Conservation (phyloP, 2,329 filamentous ascomycete genomes). For the Arachnomyces sp. region DNA sequence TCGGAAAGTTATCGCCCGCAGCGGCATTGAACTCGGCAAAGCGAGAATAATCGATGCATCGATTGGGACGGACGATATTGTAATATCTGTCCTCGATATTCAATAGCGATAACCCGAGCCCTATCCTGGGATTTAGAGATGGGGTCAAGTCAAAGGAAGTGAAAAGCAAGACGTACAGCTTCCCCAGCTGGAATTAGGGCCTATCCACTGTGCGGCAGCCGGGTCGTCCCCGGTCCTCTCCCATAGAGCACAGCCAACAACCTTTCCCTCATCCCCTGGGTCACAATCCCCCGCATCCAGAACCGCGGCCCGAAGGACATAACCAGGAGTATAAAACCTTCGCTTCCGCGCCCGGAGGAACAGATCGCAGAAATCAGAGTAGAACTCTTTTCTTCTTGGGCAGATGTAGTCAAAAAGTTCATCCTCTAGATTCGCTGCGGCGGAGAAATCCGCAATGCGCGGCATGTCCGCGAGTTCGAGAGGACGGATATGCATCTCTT, state of each 20-base stretch:
- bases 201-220: constrained; percentile 11
- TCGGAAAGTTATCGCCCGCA: constrained; percentile 7
- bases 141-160: no score
- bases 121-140: constrained; percentile 2
- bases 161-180: no score
- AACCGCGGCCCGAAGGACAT: constrained; percentile 12
- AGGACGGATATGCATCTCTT: constrained; percentile 14
- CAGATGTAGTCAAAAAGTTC: constrained; percentile 12
- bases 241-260: constrained; percentile 14
- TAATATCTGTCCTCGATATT: constrained; percentile 8
- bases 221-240: constrained; percentile 3
- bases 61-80: constrained; percentile 10
- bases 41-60: constrained; percentile 3
- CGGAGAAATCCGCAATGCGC: constrained; percentile 10
- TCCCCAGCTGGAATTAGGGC: constrained; percentile 1
- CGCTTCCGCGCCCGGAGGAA: constrained; percentile 11
- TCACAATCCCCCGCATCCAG: constrained; percentile 9
- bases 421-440: constrained; percentile 14
- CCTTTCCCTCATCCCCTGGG: constrained; percentile 9
- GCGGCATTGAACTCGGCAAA: constrained; percentile 5
- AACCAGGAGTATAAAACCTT: constrained; percentile 11
- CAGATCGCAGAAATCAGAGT: constrained; percentile 10
- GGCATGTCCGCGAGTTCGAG: constrained; percentile 10
- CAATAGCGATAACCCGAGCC: constrained; percentile 10
- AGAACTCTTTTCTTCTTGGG: constrained; percentile 13